Evolutionary conservation across 805 yeast species (phyloP).

Genomic region (Candida maesae): DNA sequence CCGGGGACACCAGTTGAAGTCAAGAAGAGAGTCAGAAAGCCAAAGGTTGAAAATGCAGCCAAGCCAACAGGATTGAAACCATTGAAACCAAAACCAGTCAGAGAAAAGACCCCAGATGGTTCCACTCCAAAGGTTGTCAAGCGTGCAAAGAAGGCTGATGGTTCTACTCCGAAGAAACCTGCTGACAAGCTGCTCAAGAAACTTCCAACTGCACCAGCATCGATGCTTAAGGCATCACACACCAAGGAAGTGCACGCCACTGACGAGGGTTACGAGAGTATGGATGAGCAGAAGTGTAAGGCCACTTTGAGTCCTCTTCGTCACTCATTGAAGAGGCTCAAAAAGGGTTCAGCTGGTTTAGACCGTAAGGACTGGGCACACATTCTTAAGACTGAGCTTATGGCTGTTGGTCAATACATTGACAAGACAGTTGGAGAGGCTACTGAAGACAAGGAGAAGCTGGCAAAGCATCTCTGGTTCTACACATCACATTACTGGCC

Average conservation of each 20-base stretch:
- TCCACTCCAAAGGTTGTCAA: slow-evolving; percentile 18
- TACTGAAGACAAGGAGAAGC: slow-evolving; percentile 34
- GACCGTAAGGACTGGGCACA: slow-evolving; percentile 76
- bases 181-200: slow-evolving; percentile 9
- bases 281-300: slow-evolving; percentile 74
- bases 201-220: slow-evolving; percentile 7
- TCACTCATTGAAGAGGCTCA: slow-evolving; percentile 59
- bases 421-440: slow-evolving; percentile 33
- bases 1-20: slow-evolving; percentile 26
- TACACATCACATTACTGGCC: slow-evolving; percentile 89
- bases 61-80: slow-evolving; percentile 8
- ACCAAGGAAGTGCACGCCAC: slow-evolving; percentile 6
- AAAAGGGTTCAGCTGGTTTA: slow-evolving; percentile 67
- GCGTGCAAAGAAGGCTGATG: slow-evolving; percentile 16
- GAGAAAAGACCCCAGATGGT: slow-evolving; percentile 26
- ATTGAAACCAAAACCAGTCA: slow-evolving; percentile 9
- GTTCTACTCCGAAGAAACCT: not conserved
- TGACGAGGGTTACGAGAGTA: slow-evolving; percentile 62
- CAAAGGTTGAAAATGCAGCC: slow-evolving; percentile 24
- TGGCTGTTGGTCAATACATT: slow-evolving; percentile 73
- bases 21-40: slow-evolving; percentile 27
- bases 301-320: slow-evolving; percentile 60
- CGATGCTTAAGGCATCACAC: slow-evolving; percentile 5
- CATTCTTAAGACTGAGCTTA: slow-evolving; percentile 62
- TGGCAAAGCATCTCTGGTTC: slow-evolving; percentile 72